Base-by-base conservation (phyloP, 345 rosid species). In the Eucalyptus sp. region DNA sequence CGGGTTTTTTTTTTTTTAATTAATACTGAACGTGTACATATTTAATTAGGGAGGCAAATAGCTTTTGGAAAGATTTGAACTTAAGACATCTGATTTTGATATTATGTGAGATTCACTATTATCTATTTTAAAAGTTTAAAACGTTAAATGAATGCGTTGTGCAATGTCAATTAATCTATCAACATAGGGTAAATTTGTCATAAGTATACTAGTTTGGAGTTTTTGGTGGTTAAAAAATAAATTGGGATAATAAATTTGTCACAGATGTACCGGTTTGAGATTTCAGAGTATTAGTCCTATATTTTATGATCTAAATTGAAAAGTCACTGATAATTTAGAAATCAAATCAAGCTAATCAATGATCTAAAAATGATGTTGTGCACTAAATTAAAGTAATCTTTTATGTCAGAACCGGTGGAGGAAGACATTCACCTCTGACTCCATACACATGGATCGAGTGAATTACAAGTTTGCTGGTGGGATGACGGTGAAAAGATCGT, bases 261-360 rank as follows among this genome's bases (percentile, higher is more conserved):
- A 41, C 4, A 41, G 41, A 5, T 41, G 41, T 41, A 41, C 4
- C 5, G 41, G 1, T 41, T 41, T 4, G 1, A 1, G 5, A 41
- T 41, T 41, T 41, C 5, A 4, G 41, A 5, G 4, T 41, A 41
- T 41, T 41, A 41, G 5, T 1, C 41, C 4, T 41, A 62, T 29
- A 29, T 22, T 56, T 56, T 1, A 56, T 22, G 62, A 56, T 22
- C 0, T 56, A 56, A 56, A 56, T 56, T 10, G 62, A 22, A 2
- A 22, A 25, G 1, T 10, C 29, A 24, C 3, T 0, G 1, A 60
- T 27, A 60, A 25, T 60, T 1, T 12, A 13, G 37, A 7, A 5
- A 64, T 7, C 9, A 64, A 29, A n/a, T 14, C 37, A 4, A 64
- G 14, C 9, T 2, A 4, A 62, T 62, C 7, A 62, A 29, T 4